Evolutionary conservation across 331 rosid species (phyloP), one percentile per base, ranked within the genome.

Genomic region (Quercus tomentella): DNA sequence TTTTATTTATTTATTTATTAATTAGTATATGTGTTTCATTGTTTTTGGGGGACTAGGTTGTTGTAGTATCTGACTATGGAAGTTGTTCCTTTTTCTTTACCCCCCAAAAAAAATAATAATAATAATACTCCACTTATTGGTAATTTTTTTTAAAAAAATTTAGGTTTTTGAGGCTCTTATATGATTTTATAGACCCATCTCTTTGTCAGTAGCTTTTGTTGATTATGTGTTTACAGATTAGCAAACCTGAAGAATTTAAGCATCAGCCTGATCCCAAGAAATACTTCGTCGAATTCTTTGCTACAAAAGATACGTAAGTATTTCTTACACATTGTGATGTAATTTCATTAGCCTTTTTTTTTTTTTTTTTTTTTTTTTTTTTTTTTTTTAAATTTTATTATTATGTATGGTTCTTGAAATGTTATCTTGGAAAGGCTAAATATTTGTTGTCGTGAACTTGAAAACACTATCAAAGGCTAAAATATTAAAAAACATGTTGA

Each of bases 211-310:
- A 43, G 66, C 62, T 80, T 26, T 85, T 78, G 74, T 81, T 72
- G 82, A 80, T 76, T 84, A 60, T 84, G 80, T 83, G 66, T 79
- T 8, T 83, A 43, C 91, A 96, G 99, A 93, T 96, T 67, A 92
- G 98, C 89, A 90, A 89, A 80, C 98, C 99, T 63, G 97, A 96
- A 80, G 98, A 96, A 73, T 93, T 97, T 97, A 84, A 88, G 78
- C 92, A 88, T 79, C 18, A 76, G 76, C 95, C 92, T 82, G 99
- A 93, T 86, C 97, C 99, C 1, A 96, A 90, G 92, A 93, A 96
- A 79, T 84, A 84, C 84, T 96, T 96, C 85, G 97, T 96, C 81
- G 93, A 96, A 63, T 96, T 96, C 72, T 93, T 91, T 87, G 99
- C 95, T 65, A 93, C 99, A 0, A 86, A 92, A 83, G 97, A 96